phyloP scores from a whole-genome alignment of 2,329 filamentous ascomycete genomes.

The Calonectria henricotiae region DNA sequence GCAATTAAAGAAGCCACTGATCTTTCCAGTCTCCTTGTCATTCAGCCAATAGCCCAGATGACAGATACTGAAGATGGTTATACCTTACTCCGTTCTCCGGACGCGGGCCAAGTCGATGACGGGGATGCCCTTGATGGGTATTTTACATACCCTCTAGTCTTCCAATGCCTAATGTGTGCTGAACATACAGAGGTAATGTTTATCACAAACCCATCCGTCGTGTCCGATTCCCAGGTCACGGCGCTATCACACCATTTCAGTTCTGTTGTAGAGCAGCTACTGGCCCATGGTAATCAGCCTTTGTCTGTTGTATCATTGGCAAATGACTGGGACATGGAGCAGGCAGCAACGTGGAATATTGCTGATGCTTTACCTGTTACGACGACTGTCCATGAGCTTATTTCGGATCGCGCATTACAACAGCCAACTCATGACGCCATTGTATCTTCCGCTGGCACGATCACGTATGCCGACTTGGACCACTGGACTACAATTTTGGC shows the following conservation, averaged over 20 bases:
- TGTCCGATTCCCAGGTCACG: neutral
- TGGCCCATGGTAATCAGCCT: neutral
- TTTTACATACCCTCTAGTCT: slow-evolving; percentile 22
- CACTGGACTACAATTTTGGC: slow-evolving; percentile 11
- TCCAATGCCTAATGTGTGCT: neutral
- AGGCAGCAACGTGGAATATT: slow-evolving; percentile 2
- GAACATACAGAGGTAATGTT: neutral
- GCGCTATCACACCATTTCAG: slow-evolving; percentile 11
- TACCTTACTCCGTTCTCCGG: slow-evolving; percentile 28
- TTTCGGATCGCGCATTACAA: slow-evolving; percentile 25
- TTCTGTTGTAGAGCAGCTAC: slow-evolving; percentile 5
- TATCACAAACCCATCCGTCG: neutral
- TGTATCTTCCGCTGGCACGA: slow-evolving; percentile 48
- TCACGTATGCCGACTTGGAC: slow-evolving; percentile 46
- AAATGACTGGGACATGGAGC: slow-evolving; percentile 5
- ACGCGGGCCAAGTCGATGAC: neutral
- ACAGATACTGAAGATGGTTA: neutral
- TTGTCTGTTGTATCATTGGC: neutral
- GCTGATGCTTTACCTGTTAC: neutral
- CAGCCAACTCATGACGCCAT: slow-evolving; percentile 32
- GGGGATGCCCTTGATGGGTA: slow-evolving; percentile 18
- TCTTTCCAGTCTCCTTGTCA: slow-evolving; percentile 34
- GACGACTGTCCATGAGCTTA: slow-evolving; percentile 43
- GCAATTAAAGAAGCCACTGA: slow-evolving; percentile 20
- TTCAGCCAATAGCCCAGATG: slow-evolving; percentile 24